phyloP scores from a whole-genome alignment of 495 filamentous ascomycete species.

The Penicillium manginii region DNA sequence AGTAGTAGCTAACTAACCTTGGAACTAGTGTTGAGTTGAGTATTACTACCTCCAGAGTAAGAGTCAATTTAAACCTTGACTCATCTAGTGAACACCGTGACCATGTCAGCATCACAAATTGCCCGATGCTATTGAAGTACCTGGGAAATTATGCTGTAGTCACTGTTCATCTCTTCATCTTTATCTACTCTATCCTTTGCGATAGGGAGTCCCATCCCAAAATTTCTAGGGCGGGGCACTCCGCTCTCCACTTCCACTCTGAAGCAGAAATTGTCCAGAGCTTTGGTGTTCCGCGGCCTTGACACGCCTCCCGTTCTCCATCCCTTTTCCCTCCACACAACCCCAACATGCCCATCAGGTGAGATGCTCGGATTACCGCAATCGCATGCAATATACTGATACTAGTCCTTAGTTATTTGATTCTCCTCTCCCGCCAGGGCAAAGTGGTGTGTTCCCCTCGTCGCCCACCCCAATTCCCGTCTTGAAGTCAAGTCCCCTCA shows the following conservation, averaged over 20 bases:
- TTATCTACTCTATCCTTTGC: no score
- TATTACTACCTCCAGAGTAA: no score
- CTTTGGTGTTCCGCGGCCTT: constrained; percentile 24
- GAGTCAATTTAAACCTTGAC: no score
- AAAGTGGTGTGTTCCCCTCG: constrained; percentile 79
- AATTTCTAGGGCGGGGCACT: constrained; percentile 30
- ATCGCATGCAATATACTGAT: constrained; percentile 33
- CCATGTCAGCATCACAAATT: no score
- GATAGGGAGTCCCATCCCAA: no score
- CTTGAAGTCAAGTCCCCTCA: constrained; percentile 28
- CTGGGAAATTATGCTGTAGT: no score
- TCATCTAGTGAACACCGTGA: no score
- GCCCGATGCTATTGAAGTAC: no score
- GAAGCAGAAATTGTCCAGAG: constrained; percentile 43
- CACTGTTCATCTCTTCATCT: no score
- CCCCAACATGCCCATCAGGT: constrained; percentile 63
- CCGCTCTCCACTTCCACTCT: constrained; percentile 32
- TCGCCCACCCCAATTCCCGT: constrained; percentile 44
- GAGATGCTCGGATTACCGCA: constrained; percentile 19
- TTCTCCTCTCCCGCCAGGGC: constrained; percentile 94
- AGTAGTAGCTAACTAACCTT: no score
- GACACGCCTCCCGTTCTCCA: constrained; percentile 25
- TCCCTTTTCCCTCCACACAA: constrained; percentile 11
- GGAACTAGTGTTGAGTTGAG: no score
- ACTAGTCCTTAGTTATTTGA: constrained; percentile 71